Conservation (phyloP, 345 rosid genomes). For the Aurinia saxatilis region DNA sequence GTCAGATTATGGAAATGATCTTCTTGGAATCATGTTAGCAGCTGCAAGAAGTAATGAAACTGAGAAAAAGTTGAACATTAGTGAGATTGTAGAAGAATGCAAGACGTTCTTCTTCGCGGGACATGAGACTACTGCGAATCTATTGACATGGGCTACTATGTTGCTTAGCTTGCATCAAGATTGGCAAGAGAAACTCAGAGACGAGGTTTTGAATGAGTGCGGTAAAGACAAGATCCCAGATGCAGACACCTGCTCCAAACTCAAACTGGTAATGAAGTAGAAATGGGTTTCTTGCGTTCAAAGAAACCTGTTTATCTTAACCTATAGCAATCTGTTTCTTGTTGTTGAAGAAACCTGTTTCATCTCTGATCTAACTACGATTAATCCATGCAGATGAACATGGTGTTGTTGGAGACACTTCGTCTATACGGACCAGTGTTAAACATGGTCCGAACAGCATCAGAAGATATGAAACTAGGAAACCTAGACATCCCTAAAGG, state of each 20-base stretch:
- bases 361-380: background rate
- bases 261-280: conserved; percentile 24
- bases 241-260: conserved; percentile 31
- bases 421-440: conserved; percentile 50
- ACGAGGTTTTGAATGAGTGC: conserved; percentile 40
- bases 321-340: background rate
- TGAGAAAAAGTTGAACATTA: conserved; percentile 25
- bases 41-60: conserved; percentile 6
- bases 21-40: conserved; percentile 37
- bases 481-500: conserved; percentile 44
- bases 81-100: conserved; percentile 56
- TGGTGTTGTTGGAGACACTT: conserved; percentile 53
- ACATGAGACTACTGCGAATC: conserved; percentile 32
- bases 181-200: conserved; percentile 58
- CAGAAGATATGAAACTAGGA: conserved; percentile 39
- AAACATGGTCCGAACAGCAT: conserved; percentile 26
- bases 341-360: background rate
- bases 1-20: conserved; percentile 29
- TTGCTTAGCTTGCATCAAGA: conserved; percentile 41
- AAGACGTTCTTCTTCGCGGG: conserved; percentile 55
- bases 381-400: conserved; percentile 33
- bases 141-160: conserved; percentile 52
- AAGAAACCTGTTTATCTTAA: background rate
- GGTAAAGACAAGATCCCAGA: conserved; percentile 32
- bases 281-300: background rate